Base-by-base conservation (phyloP, 306 rosid species). In the Prunus fruticosa region DNA sequence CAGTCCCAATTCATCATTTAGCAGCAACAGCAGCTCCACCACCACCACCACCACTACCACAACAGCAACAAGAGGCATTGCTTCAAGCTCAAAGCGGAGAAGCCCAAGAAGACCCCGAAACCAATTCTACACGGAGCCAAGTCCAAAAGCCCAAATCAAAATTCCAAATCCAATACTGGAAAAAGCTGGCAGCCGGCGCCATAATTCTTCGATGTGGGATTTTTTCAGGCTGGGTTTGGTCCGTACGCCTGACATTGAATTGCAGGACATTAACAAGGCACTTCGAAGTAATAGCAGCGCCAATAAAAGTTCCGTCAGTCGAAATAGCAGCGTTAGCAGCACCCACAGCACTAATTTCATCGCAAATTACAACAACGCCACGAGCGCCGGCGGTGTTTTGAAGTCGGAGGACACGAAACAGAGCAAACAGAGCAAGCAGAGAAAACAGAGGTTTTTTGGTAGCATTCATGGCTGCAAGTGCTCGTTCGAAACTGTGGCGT, bases 141-240 rank as follows among this genome's bases (percentile, higher is more conserved):
- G 97, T 28, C 97, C 97, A 1, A 90, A 86, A 65, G 93, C 97
- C 11, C 97, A 92, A 16, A 60, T 87, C 82, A 86, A 80, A 65
- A 20, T 22, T 5, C 34, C 85, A 2, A 51, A 51, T 8, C 70
- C 80, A 14, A 80, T 84, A 19, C 87, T 77, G 43, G 79, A 76
- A 22, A 81, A 82, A 54, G 77, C 67, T 5, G 78, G 79, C 19
- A 82, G 76, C 19, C 43, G 66, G 38, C 79, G 75, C 69, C 83
- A 88, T 28, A 92, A 88, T 71, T 83, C 91, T 16, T 89, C 93
- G 4, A 51, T 87, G 3, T 90, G 99, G 97, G 97, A 84, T 60
- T 82, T 87, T 84, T 84, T 92, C 75, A 89, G 93, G 12, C 6
- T 89, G 46, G 99, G 99, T 0, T 86, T 92, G 67, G 92, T 85